These are phyloP conservation scores for Dothideomycetidae sp. DNA, from an alignment of 2,329 filamentous ascomycete genomes.

Conservation along the genomic window DNA sequence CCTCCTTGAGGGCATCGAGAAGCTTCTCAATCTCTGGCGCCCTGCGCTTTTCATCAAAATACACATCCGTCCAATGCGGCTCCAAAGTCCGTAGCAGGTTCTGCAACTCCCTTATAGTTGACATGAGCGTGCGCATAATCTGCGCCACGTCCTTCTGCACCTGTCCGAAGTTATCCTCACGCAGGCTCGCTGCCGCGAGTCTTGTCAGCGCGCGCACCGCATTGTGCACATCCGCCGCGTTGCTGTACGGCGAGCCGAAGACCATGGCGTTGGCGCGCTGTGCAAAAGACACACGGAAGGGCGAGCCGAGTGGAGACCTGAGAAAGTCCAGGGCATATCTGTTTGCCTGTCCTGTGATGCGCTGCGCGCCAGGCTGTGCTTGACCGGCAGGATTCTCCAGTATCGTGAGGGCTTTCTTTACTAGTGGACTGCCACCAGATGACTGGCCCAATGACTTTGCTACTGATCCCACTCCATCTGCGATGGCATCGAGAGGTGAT, in stretches of 20 bases:
- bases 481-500: conserved; percentile 25
- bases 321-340: conserved; percentile 31
- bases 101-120: conserved; percentile 55
- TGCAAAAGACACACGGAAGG: conserved; percentile 57
- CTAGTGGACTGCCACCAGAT: conserved; percentile 24
- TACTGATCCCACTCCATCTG: conserved; percentile 29
- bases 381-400: conserved; percentile 17
- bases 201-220: conserved; percentile 47
- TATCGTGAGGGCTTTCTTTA: conserved; percentile 23
- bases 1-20: conserved; percentile 47
- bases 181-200: conserved; percentile 59
- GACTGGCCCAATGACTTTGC: conserved; percentile 37
- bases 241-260: conserved; percentile 59
- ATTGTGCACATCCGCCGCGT: conserved; percentile 53
- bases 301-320: conserved; percentile 42
- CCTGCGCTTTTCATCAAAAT: conserved; percentile 34
- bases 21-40: conserved; percentile 57
- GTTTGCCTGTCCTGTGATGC: conserved; percentile 33
- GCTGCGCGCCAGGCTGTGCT: conserved; percentile 34
- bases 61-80: conserved; percentile 67
- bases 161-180: conserved; percentile 71
- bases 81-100: conserved; percentile 45
- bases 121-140: conserved; percentile 60
- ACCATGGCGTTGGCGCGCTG: conserved; percentile 52
- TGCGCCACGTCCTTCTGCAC: conserved; percentile 68